These are phyloP conservation scores for Podospora fimiseda DNA, from an alignment of 495 filamentous ascomycete genomes.

Conservation along the genomic window DNA sequence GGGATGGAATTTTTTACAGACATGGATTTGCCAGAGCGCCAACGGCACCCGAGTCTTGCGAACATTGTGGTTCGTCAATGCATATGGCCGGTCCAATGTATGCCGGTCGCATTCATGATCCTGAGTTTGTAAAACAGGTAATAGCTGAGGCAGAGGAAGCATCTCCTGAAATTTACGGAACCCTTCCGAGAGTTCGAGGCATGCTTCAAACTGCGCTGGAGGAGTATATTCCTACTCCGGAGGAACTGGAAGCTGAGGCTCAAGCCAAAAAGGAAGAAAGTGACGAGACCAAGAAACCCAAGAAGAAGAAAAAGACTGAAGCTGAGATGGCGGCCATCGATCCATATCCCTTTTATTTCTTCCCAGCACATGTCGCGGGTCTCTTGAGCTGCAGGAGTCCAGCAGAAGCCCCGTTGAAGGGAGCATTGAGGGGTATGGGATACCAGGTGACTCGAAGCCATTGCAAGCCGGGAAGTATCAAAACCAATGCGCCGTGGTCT, in stretches of 20 bases:
- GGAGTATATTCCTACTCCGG: slow-evolving; percentile 45
- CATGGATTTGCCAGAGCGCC: slow-evolving; percentile 66
- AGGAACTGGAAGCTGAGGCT: slow-evolving; percentile 18
- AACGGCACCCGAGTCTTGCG: slow-evolving; percentile 52
- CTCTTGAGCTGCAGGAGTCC: slow-evolving; percentile 72
- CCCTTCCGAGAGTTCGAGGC: slow-evolving; percentile 72
- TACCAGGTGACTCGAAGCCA: slow-evolving; percentile 80
- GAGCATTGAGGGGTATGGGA: slow-evolving; percentile 71
- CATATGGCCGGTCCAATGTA: slow-evolving; percentile 93
- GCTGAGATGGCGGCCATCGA: slow-evolving; percentile 55
- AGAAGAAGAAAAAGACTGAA: slow-evolving; percentile 28
- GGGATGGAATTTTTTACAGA: slow-evolving; percentile 62
- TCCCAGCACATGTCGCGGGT: slow-evolving; percentile 62
- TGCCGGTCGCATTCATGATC: slow-evolving; percentile 80
- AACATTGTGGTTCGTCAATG: slow-evolving; percentile 79
- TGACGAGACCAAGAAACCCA: slow-evolving; percentile 20
- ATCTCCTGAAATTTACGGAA: slow-evolving; percentile 63
- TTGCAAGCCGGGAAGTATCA: slow-evolving; percentile 78
- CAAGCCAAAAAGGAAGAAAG: slow-evolving; percentile 6
- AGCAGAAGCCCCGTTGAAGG: slow-evolving; percentile 62
- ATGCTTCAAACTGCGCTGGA: slow-evolving; percentile 86
- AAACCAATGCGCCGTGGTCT: slow-evolving; percentile 83
- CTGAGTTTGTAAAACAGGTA: slow-evolving; percentile 69
- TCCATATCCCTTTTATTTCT: slow-evolving; percentile 78
- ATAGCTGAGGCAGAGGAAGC: slow-evolving; percentile 59